Evolutionary conservation across 495 filamentous ascomycete species (phyloP), one percentile per base, ranked within the genome.

Genomic region (Trypethelium eluteriae): DNA sequence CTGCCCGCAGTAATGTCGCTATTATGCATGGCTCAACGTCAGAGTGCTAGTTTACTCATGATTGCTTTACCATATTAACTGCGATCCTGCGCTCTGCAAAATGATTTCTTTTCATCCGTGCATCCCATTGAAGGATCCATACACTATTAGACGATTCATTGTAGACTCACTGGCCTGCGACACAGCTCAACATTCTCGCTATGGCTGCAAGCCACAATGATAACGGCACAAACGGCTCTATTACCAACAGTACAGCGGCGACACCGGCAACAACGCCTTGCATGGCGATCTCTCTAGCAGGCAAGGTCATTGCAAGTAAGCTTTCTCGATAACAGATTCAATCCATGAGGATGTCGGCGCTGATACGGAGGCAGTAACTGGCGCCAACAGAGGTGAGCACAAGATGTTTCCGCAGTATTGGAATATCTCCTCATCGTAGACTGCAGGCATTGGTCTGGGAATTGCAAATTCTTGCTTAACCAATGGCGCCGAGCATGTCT

Each of bases 401-500:
- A 14, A 44, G 41, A 44, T 44, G 14, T 44, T 44, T 44, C 14
- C 41, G 41, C 41, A 44, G 41, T 44, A 14, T 44, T 44, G 41
- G 41, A 44, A 44, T 44, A 7, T 44, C 41, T 44, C 41, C 41
- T 44, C 14, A 44, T 44, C 14, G 41, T 44, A 14, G 18, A 18
- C 18, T 59, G n/a, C n/a, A 56, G 66, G 66, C 16, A 69, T 69
- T 16, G 67, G 67, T 7, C 64, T 69, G 7, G 67, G 67, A 3
- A 63, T 69, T 44, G 67, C 67, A 34, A 63, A 66, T 39, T 69
- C 64, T 38, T 69, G 67, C 46, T 64, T 69, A 25, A 36, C 32
- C 64, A 69, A 69, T 56, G 67, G 67, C 39, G 67, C 67, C 38
- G 64, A 53, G 25, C 46, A 62, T 11, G 62, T 69, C 47, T 69